These are phyloP conservation scores for Mycena rebaudengoi DNA, from an alignment of 768 basidiomycete species.

Conservation along the genomic window DNA sequence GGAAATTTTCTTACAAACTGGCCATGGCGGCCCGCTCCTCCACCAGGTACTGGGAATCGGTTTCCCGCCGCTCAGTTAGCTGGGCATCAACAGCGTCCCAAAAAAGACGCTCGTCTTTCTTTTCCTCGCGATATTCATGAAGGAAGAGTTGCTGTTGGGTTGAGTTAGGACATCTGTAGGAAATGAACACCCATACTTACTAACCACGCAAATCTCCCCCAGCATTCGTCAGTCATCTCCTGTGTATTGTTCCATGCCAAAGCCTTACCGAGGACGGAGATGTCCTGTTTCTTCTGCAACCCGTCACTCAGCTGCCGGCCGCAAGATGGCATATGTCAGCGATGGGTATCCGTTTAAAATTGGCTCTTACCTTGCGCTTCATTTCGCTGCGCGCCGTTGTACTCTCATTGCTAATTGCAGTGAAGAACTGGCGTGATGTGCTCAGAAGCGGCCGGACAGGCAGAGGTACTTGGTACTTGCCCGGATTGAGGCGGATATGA, in stretches of 20 bases:
- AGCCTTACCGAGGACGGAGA: neutral
- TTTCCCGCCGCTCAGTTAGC: neutral
- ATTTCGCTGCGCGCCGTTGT: neutral
- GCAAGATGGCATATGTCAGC: neutral
- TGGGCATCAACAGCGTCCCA: neutral
- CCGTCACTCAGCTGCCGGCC: neutral
- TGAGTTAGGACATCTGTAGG: neutral
- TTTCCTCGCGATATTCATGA: neutral
- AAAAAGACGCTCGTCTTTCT: neutral
- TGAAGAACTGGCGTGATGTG: neutral
- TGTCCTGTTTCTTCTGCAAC: neutral
- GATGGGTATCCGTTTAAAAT: neutral
- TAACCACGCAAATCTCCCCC: neutral
- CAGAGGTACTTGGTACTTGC: neutral
- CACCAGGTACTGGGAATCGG: neutral
- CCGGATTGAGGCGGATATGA: neutral
- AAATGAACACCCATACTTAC: neutral
- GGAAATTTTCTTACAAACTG: neutral
- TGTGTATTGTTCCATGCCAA: neutral
- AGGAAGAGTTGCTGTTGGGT: neutral
- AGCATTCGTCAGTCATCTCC: neutral
- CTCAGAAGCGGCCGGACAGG: neutral
- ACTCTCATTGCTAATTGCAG: neutral
- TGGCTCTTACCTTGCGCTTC: neutral
- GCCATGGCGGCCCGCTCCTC: neutral